Evolutionary conservation across 352 stramenopile genomes (phyloP).

Genomic region (Pythium myriotylum): DNA sequence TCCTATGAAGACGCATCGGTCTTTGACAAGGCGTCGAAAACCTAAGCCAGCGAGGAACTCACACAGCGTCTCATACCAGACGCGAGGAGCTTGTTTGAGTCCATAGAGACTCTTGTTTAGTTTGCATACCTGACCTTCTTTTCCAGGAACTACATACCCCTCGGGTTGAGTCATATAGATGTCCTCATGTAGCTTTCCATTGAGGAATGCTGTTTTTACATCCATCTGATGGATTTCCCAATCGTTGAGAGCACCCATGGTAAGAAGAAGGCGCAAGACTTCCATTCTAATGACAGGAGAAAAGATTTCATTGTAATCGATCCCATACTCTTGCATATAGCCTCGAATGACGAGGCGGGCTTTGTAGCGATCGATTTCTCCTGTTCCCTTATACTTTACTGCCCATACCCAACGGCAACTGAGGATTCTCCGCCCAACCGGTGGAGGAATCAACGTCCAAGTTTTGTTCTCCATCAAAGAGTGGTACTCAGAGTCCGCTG

Average conservation of each 20-base stretch:
- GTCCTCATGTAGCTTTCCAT: conserved; percentile 18
- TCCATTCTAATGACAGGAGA: not conserved
- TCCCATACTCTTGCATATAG: conserved; percentile 2
- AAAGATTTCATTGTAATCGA: conserved; percentile 15
- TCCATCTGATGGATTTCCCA: conserved; percentile 22
- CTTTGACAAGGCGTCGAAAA: conserved; percentile 16
- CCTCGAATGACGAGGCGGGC: conserved; percentile 14
- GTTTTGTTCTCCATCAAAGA: conserved; percentile 9
- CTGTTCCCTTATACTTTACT: conserved; percentile 8
- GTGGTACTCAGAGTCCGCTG: conserved; percentile 3
- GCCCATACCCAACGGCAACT: conserved; percentile 13
- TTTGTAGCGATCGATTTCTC: conserved; percentile 11
- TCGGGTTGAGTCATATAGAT: conserved; percentile 25
- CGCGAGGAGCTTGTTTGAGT: conserved; percentile 29
- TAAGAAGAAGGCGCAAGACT: conserved; percentile 1
- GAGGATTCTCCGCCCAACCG: conserved; percentile 3
- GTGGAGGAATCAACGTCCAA: conserved; percentile 8
- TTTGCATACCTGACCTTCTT: conserved; percentile 21
- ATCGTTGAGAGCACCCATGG: not conserved
- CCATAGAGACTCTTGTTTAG: conserved; percentile 26
- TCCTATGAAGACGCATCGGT: conserved; percentile 30
- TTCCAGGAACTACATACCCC: not conserved
- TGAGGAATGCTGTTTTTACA: conserved; percentile 23
- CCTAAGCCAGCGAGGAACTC: conserved; percentile 12
- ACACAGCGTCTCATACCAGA: conserved; percentile 18